Evolutionary conservation across 345 rosid genomes (phyloP).

Genomic region (Mangifera indica): DNA sequence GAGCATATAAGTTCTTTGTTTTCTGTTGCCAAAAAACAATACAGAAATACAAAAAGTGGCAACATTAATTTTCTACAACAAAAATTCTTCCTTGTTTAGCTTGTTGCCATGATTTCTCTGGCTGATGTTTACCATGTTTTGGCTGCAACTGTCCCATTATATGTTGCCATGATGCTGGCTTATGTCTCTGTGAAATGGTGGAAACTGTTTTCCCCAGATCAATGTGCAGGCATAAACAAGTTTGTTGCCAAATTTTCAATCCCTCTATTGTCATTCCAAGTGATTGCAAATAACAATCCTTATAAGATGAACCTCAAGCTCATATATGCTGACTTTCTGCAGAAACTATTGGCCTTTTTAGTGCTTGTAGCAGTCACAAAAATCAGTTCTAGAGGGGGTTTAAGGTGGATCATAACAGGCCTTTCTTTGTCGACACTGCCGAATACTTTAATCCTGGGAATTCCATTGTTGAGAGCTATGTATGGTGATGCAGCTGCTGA

Average conservation of each 20-base stretch:
- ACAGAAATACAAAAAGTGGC: background rate
- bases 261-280: constrained; percentile 76
- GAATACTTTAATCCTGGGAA: constrained; percentile 82
- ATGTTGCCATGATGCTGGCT: constrained; percentile 69
- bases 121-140: constrained; percentile 71
- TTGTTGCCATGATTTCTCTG: constrained; percentile 51
- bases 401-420: constrained; percentile 68
- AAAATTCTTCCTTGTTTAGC: background rate
- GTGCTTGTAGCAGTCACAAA: constrained; percentile 38
- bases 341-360: constrained; percentile 55
- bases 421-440: constrained; percentile 73
- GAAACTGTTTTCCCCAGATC: constrained; percentile 71
- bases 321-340: constrained; percentile 57
- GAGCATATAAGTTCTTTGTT: constrained; percentile 12
- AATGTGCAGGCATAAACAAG: constrained; percentile 87
- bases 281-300: constrained; percentile 66
- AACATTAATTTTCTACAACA: constrained; percentile 1
- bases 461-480: constrained; percentile 70
- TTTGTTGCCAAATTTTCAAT: constrained; percentile 84
- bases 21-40: constrained; percentile 16
- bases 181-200: constrained; percentile 67
- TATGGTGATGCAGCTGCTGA: constrained; percentile 59
- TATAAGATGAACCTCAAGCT: constrained; percentile 72
- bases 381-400: constrained; percentile 48
- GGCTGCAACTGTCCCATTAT: constrained; percentile 78